phyloP scores from a whole-genome alignment of 495 filamentous ascomycete genomes.

The Stereocaulon alpinum region DNA sequence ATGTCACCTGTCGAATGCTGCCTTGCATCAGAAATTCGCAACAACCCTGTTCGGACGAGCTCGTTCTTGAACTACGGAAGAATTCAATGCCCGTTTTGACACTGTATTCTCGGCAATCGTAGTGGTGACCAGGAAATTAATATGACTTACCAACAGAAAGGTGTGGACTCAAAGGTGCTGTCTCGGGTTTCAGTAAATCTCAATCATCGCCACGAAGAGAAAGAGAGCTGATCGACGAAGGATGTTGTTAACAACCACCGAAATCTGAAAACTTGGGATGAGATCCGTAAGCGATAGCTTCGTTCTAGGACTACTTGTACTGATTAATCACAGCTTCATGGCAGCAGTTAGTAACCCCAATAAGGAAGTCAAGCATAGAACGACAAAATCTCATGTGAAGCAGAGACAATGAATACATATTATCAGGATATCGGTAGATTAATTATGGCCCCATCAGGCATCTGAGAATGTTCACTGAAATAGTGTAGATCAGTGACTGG shows the following conservation, averaged over 20 bases:
- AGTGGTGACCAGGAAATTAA: not conserved
- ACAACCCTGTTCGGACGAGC: too few relatives aligned
- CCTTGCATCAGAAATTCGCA: not conserved
- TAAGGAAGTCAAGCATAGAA: not conserved
- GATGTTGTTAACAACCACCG: not conserved
- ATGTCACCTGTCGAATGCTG: not conserved
- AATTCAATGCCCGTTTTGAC: too few relatives aligned
- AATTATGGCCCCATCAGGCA: too few relatives aligned
- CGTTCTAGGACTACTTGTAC: too few relatives aligned
- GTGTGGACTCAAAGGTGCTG: not conserved
- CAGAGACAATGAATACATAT: slow-evolving; percentile 25
- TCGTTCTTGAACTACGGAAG: too few relatives aligned
- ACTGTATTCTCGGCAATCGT: not conserved
- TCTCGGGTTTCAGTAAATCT: not conserved
- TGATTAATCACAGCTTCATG: slow-evolving; percentile 1
- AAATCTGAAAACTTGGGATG: slow-evolving; percentile 1
- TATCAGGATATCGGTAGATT: slow-evolving; percentile 14
- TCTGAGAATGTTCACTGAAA: too few relatives aligned
- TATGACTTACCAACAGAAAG: slow-evolving; percentile 2
- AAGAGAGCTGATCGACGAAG: too few relatives aligned
- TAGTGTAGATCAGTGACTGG: slow-evolving; percentile 10
- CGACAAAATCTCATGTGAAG: not conserved
- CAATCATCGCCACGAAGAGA: too few relatives aligned
- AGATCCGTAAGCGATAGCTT: not conserved
- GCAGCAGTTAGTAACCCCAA: slow-evolving; percentile 2